Conservation (phyloP, 2,329 filamentous ascomycete species). For the Ascochyta viciae-villosae region DNA sequence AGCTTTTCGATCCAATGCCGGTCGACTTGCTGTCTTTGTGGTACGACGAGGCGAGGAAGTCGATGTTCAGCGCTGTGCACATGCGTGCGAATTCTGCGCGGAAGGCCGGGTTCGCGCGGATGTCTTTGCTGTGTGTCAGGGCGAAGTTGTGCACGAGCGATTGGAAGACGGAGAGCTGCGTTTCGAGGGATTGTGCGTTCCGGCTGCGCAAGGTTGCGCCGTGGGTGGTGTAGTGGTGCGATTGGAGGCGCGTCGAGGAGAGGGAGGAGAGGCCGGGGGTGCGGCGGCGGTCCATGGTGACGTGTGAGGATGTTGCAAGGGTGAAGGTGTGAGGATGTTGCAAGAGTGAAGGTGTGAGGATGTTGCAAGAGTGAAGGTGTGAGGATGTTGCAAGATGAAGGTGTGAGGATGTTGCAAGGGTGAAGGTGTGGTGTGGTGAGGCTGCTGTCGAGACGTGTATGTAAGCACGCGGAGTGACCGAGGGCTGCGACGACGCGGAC, state of each 20-base stretch:
- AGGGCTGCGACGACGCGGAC: not conserved
- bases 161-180: slow-evolving; percentile 95
- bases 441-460: not conserved
- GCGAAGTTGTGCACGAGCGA: slow-evolving; percentile 95
- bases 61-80: slow-evolving; percentile 96
- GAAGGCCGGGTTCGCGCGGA: slow-evolving; percentile 92
- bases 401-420: no score
- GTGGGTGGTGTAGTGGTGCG: slow-evolving; percentile 88
- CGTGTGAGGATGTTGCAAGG: not conserved
- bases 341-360: no score
- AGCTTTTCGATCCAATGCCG: slow-evolving; percentile 37
- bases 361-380: no score
- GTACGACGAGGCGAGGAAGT: slow-evolving; percentile 73
- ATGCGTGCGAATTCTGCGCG: slow-evolving; percentile 97
- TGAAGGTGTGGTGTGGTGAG: not conserved
- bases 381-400: no score
- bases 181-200: slow-evolving; percentile 85
- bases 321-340: no score
- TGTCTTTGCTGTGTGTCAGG: slow-evolving; percentile 91
- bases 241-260: slow-evolving; percentile 68
- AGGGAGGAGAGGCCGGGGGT: slow-evolving; percentile 85
- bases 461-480: not conserved
- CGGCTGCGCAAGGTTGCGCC: slow-evolving; percentile 84
- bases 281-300: slow-evolving; percentile 64
- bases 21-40: slow-evolving; percentile 58